Percentiles rank a stretch among this genome's conserved stretches.
phyloP scores from a whole-genome alignment of 2,329 filamentous ascomycete species.

The Exophiala oligosperma region DNA sequence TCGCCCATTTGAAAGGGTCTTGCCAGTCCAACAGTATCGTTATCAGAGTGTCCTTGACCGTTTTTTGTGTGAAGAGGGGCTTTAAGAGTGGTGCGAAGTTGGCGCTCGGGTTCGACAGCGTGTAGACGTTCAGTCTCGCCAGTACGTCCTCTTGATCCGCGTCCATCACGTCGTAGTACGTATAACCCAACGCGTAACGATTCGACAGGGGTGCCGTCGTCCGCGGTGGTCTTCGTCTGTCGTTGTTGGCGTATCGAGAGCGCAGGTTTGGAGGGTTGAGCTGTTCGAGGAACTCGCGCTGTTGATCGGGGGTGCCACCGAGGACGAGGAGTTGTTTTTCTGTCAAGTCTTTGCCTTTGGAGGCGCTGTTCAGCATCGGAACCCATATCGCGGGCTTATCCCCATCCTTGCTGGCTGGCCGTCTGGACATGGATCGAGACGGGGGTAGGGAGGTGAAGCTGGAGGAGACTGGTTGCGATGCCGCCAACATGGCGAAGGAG shows the following conservation, averaged over 20 bases:
- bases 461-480: conserved; percentile 14
- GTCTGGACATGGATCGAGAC: conserved; percentile 39
- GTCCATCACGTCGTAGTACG: conserved; percentile 91
- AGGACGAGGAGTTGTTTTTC: conserved; percentile 89
- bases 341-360: conserved; percentile 83
- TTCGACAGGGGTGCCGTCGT: conserved; percentile 81
- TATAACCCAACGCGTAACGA: conserved; percentile 88
- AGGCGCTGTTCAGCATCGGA: conserved; percentile 85
- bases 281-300: conserved; percentile 77
- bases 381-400: conserved; percentile 89
- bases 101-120: conserved; percentile 80
- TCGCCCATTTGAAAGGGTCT: conserved; percentile 88
- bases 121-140: conserved; percentile 83
- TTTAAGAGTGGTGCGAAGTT: conserved; percentile 80
- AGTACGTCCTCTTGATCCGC: conserved; percentile 95
- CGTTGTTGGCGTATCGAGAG: conserved; percentile 50
- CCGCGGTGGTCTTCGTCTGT: conserved; percentile 51
- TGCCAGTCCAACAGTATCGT: conserved; percentile 96
- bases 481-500: conserved; percentile 14
- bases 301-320: conserved; percentile 81
- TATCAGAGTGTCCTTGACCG: conserved; percentile 81
- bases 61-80: conserved; percentile 79
- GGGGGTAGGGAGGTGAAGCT: conserved; percentile 10
- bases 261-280: conserved; percentile 43
- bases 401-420: conserved; percentile 55